These are phyloP conservation scores for Parastagonospora avenae DNA, from an alignment of 2,329 filamentous ascomycete species.

Conservation along the genomic window DNA sequence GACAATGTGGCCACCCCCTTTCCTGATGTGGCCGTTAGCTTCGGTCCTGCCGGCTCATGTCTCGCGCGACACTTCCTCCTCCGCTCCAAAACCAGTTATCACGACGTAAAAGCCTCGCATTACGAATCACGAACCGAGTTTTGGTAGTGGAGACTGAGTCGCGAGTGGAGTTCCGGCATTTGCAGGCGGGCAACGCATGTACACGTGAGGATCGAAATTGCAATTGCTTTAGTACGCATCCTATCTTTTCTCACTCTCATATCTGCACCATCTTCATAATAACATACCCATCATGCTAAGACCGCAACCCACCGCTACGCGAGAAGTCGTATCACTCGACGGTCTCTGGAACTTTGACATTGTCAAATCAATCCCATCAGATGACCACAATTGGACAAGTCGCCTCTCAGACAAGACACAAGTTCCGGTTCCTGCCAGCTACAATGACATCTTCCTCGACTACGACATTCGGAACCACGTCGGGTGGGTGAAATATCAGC, in stretches of 20 bases:
- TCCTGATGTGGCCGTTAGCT: not conserved
- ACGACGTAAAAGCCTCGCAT: not conserved
- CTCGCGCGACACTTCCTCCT: not conserved
- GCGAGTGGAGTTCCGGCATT: not conserved
- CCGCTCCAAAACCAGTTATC: not conserved
- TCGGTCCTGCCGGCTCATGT: not conserved
- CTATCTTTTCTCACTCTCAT: not conserved
- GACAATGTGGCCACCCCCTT: not conserved
- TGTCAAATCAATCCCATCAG: not conserved
- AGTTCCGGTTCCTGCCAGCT: conserved; percentile 10
- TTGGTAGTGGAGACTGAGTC: not conserved
- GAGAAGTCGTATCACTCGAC: conserved; percentile 6
- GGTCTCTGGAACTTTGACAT: conserved; percentile 11
- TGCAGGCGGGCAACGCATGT: not conserved
- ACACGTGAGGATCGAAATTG: no score
- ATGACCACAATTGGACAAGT: not conserved
- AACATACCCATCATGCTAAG: not conserved
- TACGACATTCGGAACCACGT: conserved; percentile 8
- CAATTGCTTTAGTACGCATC: not conserved
- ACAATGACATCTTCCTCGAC: conserved; percentile 14
- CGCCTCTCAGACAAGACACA: conserved; percentile 4
- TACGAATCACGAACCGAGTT: not conserved
- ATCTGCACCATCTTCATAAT: not conserved
- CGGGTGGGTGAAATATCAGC: conserved; percentile 14
- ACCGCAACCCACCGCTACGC: conserved; percentile 1